Evolutionary conservation across 2,329 filamentous ascomycete species (phyloP), one percentile per base, ranked within the genome.

Genomic region (Waltergamsia citrina): DNA sequence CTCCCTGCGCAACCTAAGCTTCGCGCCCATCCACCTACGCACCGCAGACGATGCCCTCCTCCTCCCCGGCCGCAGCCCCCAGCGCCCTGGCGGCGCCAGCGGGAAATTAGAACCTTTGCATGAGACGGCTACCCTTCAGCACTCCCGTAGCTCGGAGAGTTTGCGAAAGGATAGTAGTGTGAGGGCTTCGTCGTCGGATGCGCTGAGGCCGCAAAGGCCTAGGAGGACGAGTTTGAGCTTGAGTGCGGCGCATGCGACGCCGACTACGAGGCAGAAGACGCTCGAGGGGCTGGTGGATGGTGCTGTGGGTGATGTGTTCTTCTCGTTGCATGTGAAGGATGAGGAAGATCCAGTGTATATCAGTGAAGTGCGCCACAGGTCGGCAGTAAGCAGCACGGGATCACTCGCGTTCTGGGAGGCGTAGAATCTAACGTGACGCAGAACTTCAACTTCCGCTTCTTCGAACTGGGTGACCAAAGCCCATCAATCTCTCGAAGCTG

Each of bases 391-490:
- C 23, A 15, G 27, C 10, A 29, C 12, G 16, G 12, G 27, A 16
- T n/a, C 26, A 10, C 26, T 11, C 14, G 20, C 22, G 24, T 7
- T 19, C n/a, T 7, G 11, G 20, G 17, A 8, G 31, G 17, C 7
- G 19, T 11, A n/a, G n/a, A 25, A 15, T 23, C 32, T 34, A 24
- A 34, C 32, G 11, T 29, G 43, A 37, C 23, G 14, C n/a, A 74
- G 71, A 95, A 95, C 54, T 92, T 92, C 42, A 86, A 82, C 47
- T 96, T 94, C 53, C 77, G 76, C 28, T 81, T 84, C 52, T 93
- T 95, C 52, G 81, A 93, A 41, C 69, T 94, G 6, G 70, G 71
- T 17, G 59, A 67, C 6, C 76, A 71, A 41, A 75, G 72, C 0
- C 71, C 82, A 1, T 52, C 59, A 3, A 66, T 87, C 16, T 81